Percentiles rank a stretch among this genome's conserved stretches.
These are phyloP conservation scores for Blumeria graminis DNA, from an alignment of 2,329 filamentous ascomycete genomes.

Conservation along the genomic window DNA sequence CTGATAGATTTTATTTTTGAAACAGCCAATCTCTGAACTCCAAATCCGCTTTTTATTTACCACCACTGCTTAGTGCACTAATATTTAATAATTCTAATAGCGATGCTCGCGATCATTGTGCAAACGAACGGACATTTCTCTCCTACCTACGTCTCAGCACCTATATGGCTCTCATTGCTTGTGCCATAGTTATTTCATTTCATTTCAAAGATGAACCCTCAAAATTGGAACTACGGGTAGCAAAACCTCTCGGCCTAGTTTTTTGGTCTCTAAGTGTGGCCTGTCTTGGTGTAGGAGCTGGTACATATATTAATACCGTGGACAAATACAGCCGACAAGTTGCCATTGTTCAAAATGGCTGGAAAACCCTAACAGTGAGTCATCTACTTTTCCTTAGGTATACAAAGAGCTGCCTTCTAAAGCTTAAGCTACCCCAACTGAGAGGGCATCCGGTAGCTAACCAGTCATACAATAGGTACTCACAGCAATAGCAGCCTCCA, in stretches of 20 bases:
- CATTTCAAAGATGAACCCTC: slow-evolving; percentile 58
- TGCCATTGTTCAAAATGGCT: slow-evolving; percentile 78
- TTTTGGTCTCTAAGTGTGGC: slow-evolving; percentile 67
- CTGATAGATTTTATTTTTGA: background rate
- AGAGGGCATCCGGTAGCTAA: background rate
- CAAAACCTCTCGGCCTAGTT: slow-evolving; percentile 59
- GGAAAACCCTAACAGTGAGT: slow-evolving; percentile 63
- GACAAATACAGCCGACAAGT: slow-evolving; percentile 55
- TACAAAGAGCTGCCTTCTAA: background rate
- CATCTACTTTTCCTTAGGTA: background rate
- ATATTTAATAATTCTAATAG: slow-evolving; percentile 43
- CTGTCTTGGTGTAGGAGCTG: slow-evolving; percentile 54
- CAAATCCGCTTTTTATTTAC: slow-evolving; percentile 6
- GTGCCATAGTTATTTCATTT: slow-evolving; percentile 83
- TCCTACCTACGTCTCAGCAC: slow-evolving; percentile 9
- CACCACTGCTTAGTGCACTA: slow-evolving; percentile 23
- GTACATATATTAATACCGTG: slow-evolving; percentile 67
- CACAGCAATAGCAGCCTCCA: background rate
- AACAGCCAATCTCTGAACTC: background rate
- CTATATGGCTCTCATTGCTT: slow-evolving; percentile 64
- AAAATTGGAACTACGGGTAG: slow-evolving; percentile 46
- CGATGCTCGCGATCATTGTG: slow-evolving; percentile 33
- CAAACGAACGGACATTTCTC: slow-evolving; percentile 21
- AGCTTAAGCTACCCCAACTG: background rate
- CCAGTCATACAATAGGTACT: background rate